These are phyloP conservation scores for Trypanosoma cruzi DNA, from an alignment of 208 protist genomes.

Conservation along the genomic window DNA sequence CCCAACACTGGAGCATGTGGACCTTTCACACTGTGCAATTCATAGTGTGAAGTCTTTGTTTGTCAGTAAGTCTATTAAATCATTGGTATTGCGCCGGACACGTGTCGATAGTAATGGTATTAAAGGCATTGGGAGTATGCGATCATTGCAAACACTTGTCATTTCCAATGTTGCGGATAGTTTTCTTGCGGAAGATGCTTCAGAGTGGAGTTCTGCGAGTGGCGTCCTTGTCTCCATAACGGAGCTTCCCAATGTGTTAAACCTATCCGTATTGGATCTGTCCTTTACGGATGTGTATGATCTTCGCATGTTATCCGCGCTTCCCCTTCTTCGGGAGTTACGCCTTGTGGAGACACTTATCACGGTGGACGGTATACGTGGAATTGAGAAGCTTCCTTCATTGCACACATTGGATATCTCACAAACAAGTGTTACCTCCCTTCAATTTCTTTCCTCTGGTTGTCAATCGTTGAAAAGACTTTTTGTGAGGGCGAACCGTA, in stretches of 20 bases:
- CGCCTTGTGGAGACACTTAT: conserved; percentile 29
- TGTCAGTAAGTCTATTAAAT: conserved; percentile 58
- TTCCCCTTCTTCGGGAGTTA: conserved; percentile 17
- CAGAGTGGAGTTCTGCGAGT: background rate
- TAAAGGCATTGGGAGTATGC: conserved; percentile 41
- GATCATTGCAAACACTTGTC: conserved; percentile 55
- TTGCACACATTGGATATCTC: conserved; percentile 52
- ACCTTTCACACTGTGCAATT: conserved; percentile 68
- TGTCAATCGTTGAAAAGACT: conserved; percentile 41
- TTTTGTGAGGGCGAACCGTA: conserved; percentile 53
- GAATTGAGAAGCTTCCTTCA: conserved; percentile 40
- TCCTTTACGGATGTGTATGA: conserved; percentile 32
- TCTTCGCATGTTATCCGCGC: conserved; percentile 36
- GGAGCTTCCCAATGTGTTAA: background rate
- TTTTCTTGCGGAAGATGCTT: conserved; percentile 35
- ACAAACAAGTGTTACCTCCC: conserved; percentile 67
- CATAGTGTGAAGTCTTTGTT: conserved; percentile 57
- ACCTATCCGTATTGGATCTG: conserved; percentile 22
- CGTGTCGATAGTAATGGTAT: conserved; percentile 59
- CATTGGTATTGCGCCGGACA: conserved; percentile 56
- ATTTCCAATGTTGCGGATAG: conserved; percentile 55
- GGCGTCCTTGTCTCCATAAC: conserved; percentile 13
- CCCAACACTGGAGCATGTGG: conserved; percentile 58
- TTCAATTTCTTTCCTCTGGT: conserved; percentile 60
- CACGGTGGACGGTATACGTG: conserved; percentile 60